phyloP scores from a whole-genome alignment of 768 basidiomycete genomes.

The Kwoniella sp. region DNA sequence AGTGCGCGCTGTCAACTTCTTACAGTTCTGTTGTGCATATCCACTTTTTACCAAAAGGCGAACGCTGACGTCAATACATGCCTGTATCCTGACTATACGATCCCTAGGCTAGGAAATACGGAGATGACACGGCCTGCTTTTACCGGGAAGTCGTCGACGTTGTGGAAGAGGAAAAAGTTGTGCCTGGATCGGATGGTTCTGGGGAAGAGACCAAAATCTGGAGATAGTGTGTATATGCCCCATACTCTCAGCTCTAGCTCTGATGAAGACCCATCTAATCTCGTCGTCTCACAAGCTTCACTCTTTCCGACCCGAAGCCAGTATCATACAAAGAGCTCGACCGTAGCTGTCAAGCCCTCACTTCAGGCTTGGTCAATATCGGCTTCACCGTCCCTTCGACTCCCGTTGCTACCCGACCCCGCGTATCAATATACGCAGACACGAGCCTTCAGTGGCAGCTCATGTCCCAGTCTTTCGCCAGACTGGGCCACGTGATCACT shows the following conservation, averaged over 20 bases:
- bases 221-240: slow-evolving; percentile 54
- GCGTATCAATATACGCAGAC: slow-evolving; percentile 55
- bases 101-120: slow-evolving; percentile 48
- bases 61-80: not conserved
- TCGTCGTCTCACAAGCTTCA: slow-evolving; percentile 46
- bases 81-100: not conserved
- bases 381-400: slow-evolving; percentile 33
- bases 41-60: not conserved
- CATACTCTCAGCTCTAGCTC: not conserved
- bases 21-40: not conserved
- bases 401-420: slow-evolving; percentile 27
- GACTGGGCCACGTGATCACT: slow-evolving; percentile 50
- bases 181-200: slow-evolving; percentile 41
- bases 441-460: slow-evolving; percentile 55
- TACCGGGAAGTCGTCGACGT: slow-evolving; percentile 50
- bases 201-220: slow-evolving; percentile 53
- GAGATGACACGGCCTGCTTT: slow-evolving; percentile 40
- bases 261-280: not conserved
- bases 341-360: slow-evolving; percentile 25
- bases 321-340: slow-evolving; percentile 48
- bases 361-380: slow-evolving; percentile 41
- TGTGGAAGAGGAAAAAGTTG: slow-evolving; percentile 53
- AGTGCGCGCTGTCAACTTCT: slow-evolving; percentile 5
- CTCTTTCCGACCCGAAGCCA: slow-evolving; percentile 48
- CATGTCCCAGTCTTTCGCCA: slow-evolving; percentile 46